phyloP scores from a whole-genome alignment of 2,329 filamentous ascomycete species.

The Lecanicillium sp. region DNA sequence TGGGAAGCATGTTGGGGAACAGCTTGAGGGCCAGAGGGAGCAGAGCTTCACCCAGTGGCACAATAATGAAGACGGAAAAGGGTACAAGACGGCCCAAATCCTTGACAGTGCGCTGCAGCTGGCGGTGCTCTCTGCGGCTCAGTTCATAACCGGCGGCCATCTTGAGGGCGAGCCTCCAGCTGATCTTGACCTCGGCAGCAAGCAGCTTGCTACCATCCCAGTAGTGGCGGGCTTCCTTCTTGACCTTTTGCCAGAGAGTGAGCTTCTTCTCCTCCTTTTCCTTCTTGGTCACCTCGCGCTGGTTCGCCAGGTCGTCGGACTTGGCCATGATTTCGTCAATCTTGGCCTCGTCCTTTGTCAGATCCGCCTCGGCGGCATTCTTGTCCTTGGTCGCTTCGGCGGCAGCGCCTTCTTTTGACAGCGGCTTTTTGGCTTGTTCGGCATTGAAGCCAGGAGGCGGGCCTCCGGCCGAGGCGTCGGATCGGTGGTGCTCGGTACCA shows the following conservation, averaged over 20 bases:
- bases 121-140: slow-evolving; percentile 84
- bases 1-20: slow-evolving; percentile 95
- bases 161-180: slow-evolving; percentile 82
- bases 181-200: slow-evolving; percentile 88
- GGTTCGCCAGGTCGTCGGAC: slow-evolving; percentile 56
- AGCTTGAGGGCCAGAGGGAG: slow-evolving; percentile 86
- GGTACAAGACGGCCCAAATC: slow-evolving; percentile 89
- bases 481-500: slow-evolving; percentile 53
- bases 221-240: slow-evolving; percentile 89
- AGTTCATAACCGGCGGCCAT: slow-evolving; percentile 98
- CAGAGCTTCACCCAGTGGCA: slow-evolving; percentile 90
- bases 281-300: slow-evolving; percentile 49
- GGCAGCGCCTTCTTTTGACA: slow-evolving; percentile 49
- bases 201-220: slow-evolving; percentile 98
- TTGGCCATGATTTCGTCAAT: slow-evolving; percentile 58
- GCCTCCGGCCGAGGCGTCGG: slow-evolving; percentile 43
- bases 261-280: slow-evolving; percentile 76
- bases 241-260: slow-evolving; percentile 86
- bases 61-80: slow-evolving; percentile 94
- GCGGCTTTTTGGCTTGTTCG: slow-evolving; percentile 81
- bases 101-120: slow-evolving; percentile 87
- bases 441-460: slow-evolving; percentile 88
- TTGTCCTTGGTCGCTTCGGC: slow-evolving; percentile 28
- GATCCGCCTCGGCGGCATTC: slow-evolving; percentile 20
- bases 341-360: slow-evolving; percentile 34